Conservation (phyloP, 2,329 filamentous ascomycete species). For the Dothistroma septosporum region DNA sequence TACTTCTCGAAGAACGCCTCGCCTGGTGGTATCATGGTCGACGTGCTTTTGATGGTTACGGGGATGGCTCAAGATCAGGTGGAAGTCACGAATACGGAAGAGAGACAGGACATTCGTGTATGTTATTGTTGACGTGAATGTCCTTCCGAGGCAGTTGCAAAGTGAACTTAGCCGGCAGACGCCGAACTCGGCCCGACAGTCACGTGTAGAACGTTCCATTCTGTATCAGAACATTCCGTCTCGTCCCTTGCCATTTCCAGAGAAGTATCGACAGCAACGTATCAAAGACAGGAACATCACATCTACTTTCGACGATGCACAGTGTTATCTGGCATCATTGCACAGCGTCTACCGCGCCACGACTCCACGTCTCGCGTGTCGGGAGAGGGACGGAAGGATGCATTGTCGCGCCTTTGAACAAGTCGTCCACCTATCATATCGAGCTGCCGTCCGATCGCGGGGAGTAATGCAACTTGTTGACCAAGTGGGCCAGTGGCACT, state of each 20-base stretch:
- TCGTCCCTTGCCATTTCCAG: not conserved
- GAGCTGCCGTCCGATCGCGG: not conserved
- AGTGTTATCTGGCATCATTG: not conserved
- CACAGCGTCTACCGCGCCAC: not conserved
- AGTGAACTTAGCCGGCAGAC: not conserved
- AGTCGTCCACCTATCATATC: not conserved
- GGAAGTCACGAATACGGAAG: not conserved
- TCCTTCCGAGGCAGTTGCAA: not conserved
- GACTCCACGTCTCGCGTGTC: not conserved
- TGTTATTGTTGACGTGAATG: not conserved
- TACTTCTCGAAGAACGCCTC: slow-evolving; percentile 10
- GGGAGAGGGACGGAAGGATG: not conserved
- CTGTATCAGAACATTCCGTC: too few species aligned
- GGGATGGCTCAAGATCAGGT: not conserved
- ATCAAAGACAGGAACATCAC: not conserved
- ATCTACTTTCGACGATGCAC: not conserved
- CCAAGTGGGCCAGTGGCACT: slow-evolving; percentile 1
- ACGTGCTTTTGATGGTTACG: not conserved
- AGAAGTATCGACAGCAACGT: not conserved
- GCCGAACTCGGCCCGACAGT: not conserved
- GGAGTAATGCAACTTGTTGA: not conserved
- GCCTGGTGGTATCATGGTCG: slow-evolving; percentile 15
- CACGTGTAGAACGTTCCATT: not conserved
- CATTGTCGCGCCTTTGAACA: not conserved
- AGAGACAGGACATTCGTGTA: not conserved